Percentiles rank a stretch among this genome's conserved stretches.
phyloP scores from a whole-genome alignment of 2,329 filamentous ascomycete genomes.

The Plenodomus biglobosus region DNA sequence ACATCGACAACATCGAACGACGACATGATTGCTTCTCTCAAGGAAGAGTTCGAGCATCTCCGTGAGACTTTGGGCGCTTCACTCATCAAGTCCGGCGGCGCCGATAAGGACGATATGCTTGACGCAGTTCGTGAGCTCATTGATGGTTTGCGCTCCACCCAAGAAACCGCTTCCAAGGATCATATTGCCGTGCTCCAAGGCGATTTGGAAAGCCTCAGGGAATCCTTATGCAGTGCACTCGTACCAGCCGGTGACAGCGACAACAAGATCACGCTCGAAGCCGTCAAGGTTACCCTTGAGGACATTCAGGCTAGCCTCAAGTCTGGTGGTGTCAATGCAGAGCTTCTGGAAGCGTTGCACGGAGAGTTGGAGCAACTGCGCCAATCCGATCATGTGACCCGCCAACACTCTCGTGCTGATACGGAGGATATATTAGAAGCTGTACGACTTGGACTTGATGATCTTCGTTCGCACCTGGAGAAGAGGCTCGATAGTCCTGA shows the following conservation, averaged over 20 bases:
- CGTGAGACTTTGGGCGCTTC: constrained; percentile 59
- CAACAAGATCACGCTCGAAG: constrained; percentile 48
- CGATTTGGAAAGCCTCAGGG: constrained; percentile 49
- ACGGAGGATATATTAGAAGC: constrained; percentile 54
- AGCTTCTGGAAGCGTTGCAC: constrained; percentile 56
- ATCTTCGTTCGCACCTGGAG: constrained; percentile 52
- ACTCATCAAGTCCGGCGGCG: constrained; percentile 51
- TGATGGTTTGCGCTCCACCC: constrained; percentile 47
- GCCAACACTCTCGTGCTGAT: constrained; percentile 46
- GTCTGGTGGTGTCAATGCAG: constrained; percentile 46
- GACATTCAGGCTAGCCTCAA: constrained; percentile 38
- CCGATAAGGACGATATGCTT: constrained; percentile 68
- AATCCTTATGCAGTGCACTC: constrained; percentile 47
- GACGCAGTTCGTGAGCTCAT: constrained; percentile 60
- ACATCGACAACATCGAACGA: constrained; percentile 41
- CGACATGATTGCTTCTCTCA: constrained; percentile 53
- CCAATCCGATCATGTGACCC: constrained; percentile 45
- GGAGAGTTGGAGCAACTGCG: constrained; percentile 55
- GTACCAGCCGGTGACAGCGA: constrained; percentile 42
- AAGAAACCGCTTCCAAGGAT: constrained; percentile 47
- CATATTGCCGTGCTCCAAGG: constrained; percentile 47
- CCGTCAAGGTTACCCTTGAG: constrained; percentile 42
- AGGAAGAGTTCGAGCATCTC: constrained; percentile 63
- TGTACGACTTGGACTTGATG: constrained; percentile 53
- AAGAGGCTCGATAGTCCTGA: constrained; percentile 59